Conservation (phyloP, 805 yeast species). For the Lachancea kluyveri region DNA sequence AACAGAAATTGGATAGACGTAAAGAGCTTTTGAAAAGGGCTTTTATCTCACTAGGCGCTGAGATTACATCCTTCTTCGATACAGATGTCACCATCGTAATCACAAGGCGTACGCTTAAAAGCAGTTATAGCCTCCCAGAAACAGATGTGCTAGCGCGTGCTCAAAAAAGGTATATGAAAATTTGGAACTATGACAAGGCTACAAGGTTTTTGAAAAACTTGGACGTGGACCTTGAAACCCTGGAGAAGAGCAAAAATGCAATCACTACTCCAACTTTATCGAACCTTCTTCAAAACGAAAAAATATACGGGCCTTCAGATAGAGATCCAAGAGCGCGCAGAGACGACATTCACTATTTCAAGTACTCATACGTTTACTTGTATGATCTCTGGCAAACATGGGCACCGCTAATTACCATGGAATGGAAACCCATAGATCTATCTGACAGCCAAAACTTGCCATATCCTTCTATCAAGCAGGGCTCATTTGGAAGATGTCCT, state of each 20-base stretch:
- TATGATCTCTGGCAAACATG: conserved; percentile 74
- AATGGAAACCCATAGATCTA: conserved; percentile 52
- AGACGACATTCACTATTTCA: conserved; percentile 79
- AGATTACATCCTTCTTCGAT: conserved; percentile 54
- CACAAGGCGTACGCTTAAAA: conserved; percentile 50
- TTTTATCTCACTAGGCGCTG: conserved; percentile 44
- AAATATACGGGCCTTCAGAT: conserved; percentile 78
- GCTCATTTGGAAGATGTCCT: conserved; percentile 64
- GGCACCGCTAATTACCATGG: conserved; percentile 76
- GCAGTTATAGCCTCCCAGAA: conserved; percentile 36
- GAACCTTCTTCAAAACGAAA: conserved; percentile 74
- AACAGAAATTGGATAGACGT: conserved; percentile 23
- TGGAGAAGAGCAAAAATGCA: conserved; percentile 20
- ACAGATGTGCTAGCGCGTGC: conserved; percentile 66
- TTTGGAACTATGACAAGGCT: conserved; percentile 86
- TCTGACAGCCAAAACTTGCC: conserved; percentile 32
- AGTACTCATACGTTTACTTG: conserved; percentile 65
- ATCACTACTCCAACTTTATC: conserved; percentile 38
- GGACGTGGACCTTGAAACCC: conserved; percentile 36
- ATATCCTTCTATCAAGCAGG: conserved; percentile 28
- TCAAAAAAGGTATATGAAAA: conserved; percentile 51
- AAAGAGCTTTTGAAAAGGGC: conserved; percentile 27
- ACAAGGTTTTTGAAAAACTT: conserved; percentile 68
- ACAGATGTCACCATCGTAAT: conserved; percentile 69
- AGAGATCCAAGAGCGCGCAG: conserved; percentile 81